Base-by-base conservation (phyloP, 2,329 filamentous ascomycete genomes). In the Aspergillus fumigatus region DNA sequence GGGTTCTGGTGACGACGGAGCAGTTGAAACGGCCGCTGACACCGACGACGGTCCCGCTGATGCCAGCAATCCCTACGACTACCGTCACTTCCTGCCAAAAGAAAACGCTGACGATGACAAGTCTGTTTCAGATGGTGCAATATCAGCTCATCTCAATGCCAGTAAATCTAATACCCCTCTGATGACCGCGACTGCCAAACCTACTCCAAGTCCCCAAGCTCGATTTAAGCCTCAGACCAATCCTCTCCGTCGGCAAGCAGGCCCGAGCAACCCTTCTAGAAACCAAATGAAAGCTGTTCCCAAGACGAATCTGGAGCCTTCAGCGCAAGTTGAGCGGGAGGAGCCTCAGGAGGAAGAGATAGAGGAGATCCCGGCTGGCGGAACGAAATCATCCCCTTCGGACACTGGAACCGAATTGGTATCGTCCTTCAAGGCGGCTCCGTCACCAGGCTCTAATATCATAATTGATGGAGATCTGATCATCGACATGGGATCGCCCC, bases 401-500 rank as follows among this genome's bases (percentile, higher is more conserved):
- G 73, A 75, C 51, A 66, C 67, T 32, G 73, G 69, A 27, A 65
- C 65, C 4, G 67, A 65, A 17, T 62, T 60, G 2, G 55, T 62
- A 35, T 70, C 68, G 11, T 69, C 71, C 8, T 67, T 70, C 45
- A 72, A 69, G 51, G 61, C 68, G 10, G 63, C 64, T 23, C 65
- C 70, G 41, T 75, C 73, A 14, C 70, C 74, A 2, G 66, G 64
- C 38, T 72, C 67, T n/a, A 76, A 79, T 56, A 77, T 78, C 51
- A 77, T 79, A 50, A 71, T 77, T 48, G 75, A 79, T 17, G 76
- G 75, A 19, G 74, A 75, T 57, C 62, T 79, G n/a, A 78, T 79
- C 48, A 79, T 79, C 53, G 77, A 79, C 53, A 76, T 78, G 75
- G 77, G 77, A 25, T 78, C 76, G 35, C 77, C 77, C 25, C 75